phyloP scores from a whole-genome alignment of 768 basidiomycete species.

The Auricularia cornea region DNA sequence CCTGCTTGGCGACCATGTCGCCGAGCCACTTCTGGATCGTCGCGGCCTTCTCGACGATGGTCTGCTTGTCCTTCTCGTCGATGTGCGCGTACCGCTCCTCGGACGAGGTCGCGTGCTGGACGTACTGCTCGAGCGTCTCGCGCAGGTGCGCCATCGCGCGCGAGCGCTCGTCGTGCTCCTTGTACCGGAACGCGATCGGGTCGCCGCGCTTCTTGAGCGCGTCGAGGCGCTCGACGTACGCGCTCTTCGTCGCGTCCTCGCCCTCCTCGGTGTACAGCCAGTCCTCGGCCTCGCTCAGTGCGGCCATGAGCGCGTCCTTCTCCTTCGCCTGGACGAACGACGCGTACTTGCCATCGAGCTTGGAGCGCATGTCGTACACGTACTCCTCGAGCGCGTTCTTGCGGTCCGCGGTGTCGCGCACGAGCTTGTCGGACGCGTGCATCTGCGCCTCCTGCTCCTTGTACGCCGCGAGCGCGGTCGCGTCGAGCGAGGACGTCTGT shows the following conservation, averaged over 20 bases:
- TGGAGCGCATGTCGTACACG: slow-evolving; percentile 89
- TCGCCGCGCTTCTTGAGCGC: slow-evolving; percentile 79
- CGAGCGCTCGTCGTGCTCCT: slow-evolving; percentile 75
- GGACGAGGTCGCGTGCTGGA: slow-evolving; percentile 67
- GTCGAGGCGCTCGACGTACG: slow-evolving; percentile 81
- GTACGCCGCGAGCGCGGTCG: slow-evolving; percentile 49
- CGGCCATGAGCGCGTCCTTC: slow-evolving; percentile 64
- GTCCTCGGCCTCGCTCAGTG: slow-evolving; percentile 76
- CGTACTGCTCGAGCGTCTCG: slow-evolving; percentile 81
- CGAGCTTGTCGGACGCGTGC: slow-evolving; percentile 89
- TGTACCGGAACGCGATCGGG: slow-evolving; percentile 75
- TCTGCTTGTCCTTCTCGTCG: slow-evolving; percentile 77
- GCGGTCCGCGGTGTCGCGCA: slow-evolving; percentile 96
- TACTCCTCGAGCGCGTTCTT: slow-evolving; percentile 99
- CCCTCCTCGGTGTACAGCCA: slow-evolving; percentile 97
- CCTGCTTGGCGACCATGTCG: slow-evolving; percentile 80
- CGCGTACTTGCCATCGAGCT: slow-evolving; percentile 84
- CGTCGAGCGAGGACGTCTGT: slow-evolving; percentile 56
- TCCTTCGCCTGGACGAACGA: slow-evolving; percentile 65
- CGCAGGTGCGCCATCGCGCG: slow-evolving; percentile 66
- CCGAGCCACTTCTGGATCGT: slow-evolving; percentile 93
- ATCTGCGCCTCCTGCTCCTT: slow-evolving; percentile 83
- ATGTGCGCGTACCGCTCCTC: slow-evolving; percentile 91
- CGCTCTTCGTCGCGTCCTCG: slow-evolving; percentile 91
- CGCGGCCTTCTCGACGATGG: slow-evolving; percentile 82